These are phyloP conservation scores for Epichloe scottii DNA, from an alignment of 2,329 filamentous ascomycete species.

Conservation along the genomic window DNA sequence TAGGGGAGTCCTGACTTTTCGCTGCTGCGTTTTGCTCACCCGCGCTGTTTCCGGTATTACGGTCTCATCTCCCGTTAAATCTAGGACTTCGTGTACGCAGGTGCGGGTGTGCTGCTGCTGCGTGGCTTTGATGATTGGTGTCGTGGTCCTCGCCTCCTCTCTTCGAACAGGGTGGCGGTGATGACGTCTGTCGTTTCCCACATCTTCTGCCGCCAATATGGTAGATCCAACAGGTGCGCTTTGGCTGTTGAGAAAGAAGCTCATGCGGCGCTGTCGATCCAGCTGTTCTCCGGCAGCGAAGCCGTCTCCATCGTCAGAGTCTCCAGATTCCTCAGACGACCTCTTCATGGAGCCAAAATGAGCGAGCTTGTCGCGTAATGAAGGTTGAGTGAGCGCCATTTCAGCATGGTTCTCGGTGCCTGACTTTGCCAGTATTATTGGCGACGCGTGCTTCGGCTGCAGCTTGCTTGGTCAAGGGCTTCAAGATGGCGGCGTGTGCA, in stretches of 20 bases:
- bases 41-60: conserved; percentile 16
- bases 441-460: too few species aligned
- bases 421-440: too few species aligned
- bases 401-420: not conserved
- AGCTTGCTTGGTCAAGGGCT: not conserved
- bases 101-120: conserved; percentile 6
- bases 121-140: conserved; percentile 18
- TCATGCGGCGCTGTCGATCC: conserved; percentile 1
- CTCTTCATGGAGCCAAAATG: conserved; percentile 32
- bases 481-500: not conserved
- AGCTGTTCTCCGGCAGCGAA: not conserved
- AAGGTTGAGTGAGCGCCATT: conserved; percentile 1
- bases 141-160: not conserved
- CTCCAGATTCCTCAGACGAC: conserved; percentile 7
- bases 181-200: not conserved
- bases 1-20: conserved; percentile 8
- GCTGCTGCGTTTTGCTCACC: conserved; percentile 20
- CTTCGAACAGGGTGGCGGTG: not conserved
- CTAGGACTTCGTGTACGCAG: not conserved
- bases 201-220: not conserved
- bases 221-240: not conserved
- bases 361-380: conserved; percentile 26
- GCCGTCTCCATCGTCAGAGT: not conserved
- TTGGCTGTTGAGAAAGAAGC: not conserved
- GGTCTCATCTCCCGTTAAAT: conserved; percentile 13